Evolutionary conservation across 176 grass and related monocot genomes (phyloP).

Genomic region (Tillandsia leiboldiana): DNA sequence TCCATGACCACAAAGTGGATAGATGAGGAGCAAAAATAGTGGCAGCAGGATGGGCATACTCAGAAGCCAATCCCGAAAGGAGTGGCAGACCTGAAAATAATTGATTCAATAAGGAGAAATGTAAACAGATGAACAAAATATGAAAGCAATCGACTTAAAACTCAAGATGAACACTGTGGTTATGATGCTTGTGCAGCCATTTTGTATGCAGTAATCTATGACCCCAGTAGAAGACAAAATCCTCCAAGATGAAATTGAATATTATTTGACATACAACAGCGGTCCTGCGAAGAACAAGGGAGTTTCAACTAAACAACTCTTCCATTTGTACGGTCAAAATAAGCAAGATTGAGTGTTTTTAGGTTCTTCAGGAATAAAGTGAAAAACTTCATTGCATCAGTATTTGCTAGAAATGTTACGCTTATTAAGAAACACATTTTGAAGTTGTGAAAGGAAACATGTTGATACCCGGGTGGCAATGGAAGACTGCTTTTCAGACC

Average conservation of each 20-base stretch:
- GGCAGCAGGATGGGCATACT: constrained; percentile 87
- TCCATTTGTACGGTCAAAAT: not conserved
- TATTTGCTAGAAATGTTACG: not conserved
- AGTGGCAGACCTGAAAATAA: constrained; percentile 58
- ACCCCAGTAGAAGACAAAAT: constrained; percentile 97
- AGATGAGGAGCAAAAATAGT: constrained; percentile 74
- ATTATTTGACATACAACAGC: constrained; percentile 64
- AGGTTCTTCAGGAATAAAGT: not conserved
- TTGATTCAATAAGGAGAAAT: not conserved
- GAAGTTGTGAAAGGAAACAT: not conserved
- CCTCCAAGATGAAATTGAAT: constrained; percentile 88
- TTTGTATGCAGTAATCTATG: constrained; percentile 85
- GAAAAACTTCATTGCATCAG: not conserved
- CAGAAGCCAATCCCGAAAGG: constrained; percentile 89
- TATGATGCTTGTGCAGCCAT: constrained; percentile 89
- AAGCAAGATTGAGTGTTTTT: constrained; percentile 1
- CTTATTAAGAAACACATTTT: not conserved
- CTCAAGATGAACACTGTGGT: constrained; percentile 85
- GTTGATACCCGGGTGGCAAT: constrained; percentile 63
- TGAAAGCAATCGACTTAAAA: constrained; percentile 18
- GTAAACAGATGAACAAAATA: constrained; percentile 4
- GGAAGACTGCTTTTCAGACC: constrained; percentile 83
- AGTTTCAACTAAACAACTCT: not conserved
- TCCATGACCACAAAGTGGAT: constrained; percentile 86
- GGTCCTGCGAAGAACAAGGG: constrained; percentile 34